These are phyloP conservation scores for Xerocomus nothofagi DNA, from an alignment of 1,284 basidiomycete species.

Conservation along the genomic window DNA sequence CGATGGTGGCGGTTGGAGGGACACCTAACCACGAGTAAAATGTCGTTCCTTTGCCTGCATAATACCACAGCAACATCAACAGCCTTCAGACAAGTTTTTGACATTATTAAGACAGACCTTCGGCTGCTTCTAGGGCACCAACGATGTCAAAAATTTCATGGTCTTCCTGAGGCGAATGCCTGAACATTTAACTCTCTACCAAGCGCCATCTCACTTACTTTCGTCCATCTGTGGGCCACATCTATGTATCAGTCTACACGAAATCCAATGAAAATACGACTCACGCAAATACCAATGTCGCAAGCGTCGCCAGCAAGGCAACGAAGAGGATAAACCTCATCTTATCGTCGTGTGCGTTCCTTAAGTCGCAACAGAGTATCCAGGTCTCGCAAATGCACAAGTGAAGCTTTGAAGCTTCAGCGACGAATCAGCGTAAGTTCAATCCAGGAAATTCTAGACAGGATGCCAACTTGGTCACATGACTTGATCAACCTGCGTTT, in stretches of 20 bases:
- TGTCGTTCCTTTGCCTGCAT: conserved; percentile 74
- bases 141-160: conserved; percentile 98
- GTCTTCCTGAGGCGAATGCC: conserved; percentile 61
- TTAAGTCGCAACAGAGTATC: background rate
- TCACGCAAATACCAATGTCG: conserved; percentile 48
- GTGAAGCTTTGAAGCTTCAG: background rate
- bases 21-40: conserved; percentile 90
- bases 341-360: background rate
- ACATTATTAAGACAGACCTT: conserved; percentile 52
- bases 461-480: conserved; percentile 21
- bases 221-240: conserved; percentile 54
- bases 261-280: conserved; percentile 24
- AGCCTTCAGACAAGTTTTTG: conserved; percentile 2
- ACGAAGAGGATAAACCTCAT: conserved; percentile 46
- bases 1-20: conserved; percentile 62
- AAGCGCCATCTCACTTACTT: conserved; percentile 42
- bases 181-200: conserved; percentile 7
- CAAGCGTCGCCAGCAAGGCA: conserved; percentile 44
- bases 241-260: conserved; percentile 4
- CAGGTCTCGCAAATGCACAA: background rate
- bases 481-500: background rate
- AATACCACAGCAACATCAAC: background rate
- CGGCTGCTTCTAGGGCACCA: conserved; percentile 73
- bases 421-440: no score
- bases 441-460: no score